A percentile compares a stretch with the other conserved stretches of the same genome.
Conservation (phyloP, 2,329 filamentous ascomycete genomes). For the Tolypocladium guangdongense region DNA sequence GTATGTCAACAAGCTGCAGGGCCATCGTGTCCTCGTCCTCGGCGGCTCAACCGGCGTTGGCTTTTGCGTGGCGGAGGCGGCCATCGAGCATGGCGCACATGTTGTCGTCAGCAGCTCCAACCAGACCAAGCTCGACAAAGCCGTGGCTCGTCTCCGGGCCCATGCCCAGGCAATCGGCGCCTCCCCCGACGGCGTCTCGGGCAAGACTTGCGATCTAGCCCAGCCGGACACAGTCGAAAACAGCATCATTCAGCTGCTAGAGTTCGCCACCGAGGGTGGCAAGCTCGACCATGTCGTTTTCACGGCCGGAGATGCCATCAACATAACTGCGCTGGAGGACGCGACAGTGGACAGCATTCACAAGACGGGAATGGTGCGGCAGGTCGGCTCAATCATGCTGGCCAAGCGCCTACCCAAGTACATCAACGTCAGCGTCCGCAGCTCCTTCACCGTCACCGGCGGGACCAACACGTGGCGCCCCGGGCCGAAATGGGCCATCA, state of each 20-base stretch:
- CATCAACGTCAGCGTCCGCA: conserved; percentile 26
- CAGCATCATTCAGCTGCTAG: conserved; percentile 35
- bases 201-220: conserved; percentile 13
- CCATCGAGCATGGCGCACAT: conserved; percentile 41
- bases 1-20: conserved; percentile 22
- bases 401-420: conserved; percentile 37
- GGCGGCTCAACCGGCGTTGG: conserved; percentile 56
- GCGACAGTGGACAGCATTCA: conserved; percentile 28
- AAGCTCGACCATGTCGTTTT: conserved; percentile 47
- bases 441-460: conserved; percentile 45
- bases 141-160: conserved; percentile 29
- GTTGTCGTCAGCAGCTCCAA: conserved; percentile 52
- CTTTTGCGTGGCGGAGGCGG: conserved; percentile 46
- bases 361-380: conserved; percentile 34
- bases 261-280: conserved; percentile 29
- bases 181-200: conserved; percentile 11
- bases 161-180: conserved; percentile 24
- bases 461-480: conserved; percentile 42
- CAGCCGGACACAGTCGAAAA: conserved; percentile 17
- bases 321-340: conserved; percentile 26
- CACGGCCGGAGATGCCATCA: conserved; percentile 38
- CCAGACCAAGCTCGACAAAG: conserved; percentile 31
- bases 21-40: conserved; percentile 42
- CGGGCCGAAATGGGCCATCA: conserved; percentile 36
- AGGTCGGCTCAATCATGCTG: conserved; percentile 38